Base-by-base conservation (phyloP, 331 rosid genomes). In the Arachis monticola region DNA sequence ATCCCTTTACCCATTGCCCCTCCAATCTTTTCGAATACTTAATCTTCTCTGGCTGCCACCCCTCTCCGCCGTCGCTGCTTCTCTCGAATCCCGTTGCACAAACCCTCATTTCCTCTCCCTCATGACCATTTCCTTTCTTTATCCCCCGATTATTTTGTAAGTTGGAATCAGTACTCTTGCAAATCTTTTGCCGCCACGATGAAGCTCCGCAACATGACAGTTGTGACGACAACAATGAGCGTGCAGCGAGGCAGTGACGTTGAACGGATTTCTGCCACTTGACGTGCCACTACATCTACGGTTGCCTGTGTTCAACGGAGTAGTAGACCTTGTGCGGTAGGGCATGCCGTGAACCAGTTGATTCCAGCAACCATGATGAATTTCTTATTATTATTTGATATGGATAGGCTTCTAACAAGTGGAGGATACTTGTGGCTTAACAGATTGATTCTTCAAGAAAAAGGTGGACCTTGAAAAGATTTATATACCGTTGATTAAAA, bases 271-370 rank as follows among this genome's bases (percentile, higher is more conserved):
- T 64, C 89, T 95, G 40, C 99, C 99, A 2, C 83, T 95, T 7
- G 97, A 95, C 73, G 97, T 84, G 67, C 99, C 96, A 45, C 32
- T 95, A 77, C 97, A 95, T 87, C 99, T 90, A 87, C 75, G 99
- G 68, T 17, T 95, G 42, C 97, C 97, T 2, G 35, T 95, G 65
- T 95, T 92, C 8, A 97, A 95, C 10, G 97, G 97, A 1, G 89
- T 84, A 10, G 45, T 92, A 84, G 97, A 95, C 81, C 80, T 95
- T 8, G 96, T 92, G 30, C 92, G 97, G 67, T 95, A 11, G 99
- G 97, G 55, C 96, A 73, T 13, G 99, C 97, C 0, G 97, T 95
- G 72, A 95, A 95, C 74, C 78, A 97, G 75, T 95, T 97, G 99
- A 92, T 95, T 31, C 99, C 99, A 3, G 52, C 61, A 69, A 76